Conservation (phyloP, 176 grass and related monocot species). For the Zizania latifolia region DNA sequence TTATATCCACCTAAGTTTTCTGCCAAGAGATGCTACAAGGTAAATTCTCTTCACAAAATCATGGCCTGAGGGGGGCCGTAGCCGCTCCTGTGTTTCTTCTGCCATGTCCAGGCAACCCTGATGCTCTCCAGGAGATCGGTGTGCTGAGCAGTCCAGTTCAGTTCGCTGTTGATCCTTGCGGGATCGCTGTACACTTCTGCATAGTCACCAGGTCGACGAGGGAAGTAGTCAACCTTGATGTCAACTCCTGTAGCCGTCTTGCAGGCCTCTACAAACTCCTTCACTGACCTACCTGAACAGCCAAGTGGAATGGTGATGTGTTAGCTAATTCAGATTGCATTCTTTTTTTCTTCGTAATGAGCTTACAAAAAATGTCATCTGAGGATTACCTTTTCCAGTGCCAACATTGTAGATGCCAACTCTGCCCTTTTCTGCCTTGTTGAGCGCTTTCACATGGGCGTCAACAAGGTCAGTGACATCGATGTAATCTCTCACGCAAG, state of each 20-base stretch:
- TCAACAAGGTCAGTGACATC: constrained; percentile 91
- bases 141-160: constrained; percentile 83
- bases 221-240: constrained; percentile 76
- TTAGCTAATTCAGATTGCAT: background rate
- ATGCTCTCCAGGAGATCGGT: constrained; percentile 74
- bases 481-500: constrained; percentile 87
- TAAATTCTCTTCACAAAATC: constrained; percentile 36
- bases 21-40: background rate
- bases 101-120: constrained; percentile 72
- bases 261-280: constrained; percentile 91
- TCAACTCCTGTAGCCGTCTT: constrained; percentile 70
- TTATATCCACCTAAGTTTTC: constrained; percentile 34
- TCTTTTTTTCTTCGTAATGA: background rate
- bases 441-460: constrained; percentile 88
- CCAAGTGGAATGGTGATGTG: background rate
- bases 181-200: constrained; percentile 88
- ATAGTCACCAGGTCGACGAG: constrained; percentile 72
- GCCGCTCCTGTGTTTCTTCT: constrained; percentile 61
- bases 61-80: constrained; percentile 49
- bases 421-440: constrained; percentile 64
- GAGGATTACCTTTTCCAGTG: constrained; percentile 73
- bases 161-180: constrained; percentile 55
- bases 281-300: constrained; percentile 70
- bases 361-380: background rate
- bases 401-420: constrained; percentile 96